Conservation (phyloP, 108 stramenopile species). For the Nannochloropsis salina region DNA sequence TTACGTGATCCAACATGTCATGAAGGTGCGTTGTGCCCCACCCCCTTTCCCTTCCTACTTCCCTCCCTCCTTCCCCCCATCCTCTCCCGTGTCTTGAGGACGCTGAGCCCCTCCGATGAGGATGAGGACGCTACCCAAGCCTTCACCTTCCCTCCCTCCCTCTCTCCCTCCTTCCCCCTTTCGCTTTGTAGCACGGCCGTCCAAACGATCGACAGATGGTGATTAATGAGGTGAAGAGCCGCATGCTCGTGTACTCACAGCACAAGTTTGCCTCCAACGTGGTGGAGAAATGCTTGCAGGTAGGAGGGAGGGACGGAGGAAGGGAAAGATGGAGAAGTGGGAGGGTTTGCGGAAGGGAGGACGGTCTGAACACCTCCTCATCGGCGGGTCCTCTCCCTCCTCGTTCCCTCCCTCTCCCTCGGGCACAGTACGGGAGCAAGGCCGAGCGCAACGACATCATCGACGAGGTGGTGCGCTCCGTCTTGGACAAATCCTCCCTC, state of each 20-base stretch:
- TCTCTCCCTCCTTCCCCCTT: background rate
- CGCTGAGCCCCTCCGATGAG: background rate
- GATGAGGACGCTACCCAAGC: background rate
- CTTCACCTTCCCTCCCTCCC: background rate
- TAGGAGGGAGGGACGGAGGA: conserved; percentile 57
- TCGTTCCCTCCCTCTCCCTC: background rate
- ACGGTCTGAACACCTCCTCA: background rate
- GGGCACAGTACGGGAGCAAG: conserved; percentile 30
- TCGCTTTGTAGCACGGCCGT: conserved; percentile 68
- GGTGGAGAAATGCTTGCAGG: conserved; percentile 86
- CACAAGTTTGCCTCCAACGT: conserved; percentile 98
- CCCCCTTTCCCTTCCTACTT: background rate
- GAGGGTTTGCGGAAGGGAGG: background rate
- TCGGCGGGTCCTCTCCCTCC: background rate
- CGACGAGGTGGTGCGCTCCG: conserved; percentile 6
- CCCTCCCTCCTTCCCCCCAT: background rate
- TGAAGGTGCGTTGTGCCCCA: conserved; percentile 36
- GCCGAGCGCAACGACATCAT: conserved; percentile 52
- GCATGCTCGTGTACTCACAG: conserved; percentile 74
- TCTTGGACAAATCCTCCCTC: conserved; percentile 27
- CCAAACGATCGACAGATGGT: conserved; percentile 66
- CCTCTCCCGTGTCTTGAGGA: background rate
- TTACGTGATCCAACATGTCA: conserved; percentile 56
- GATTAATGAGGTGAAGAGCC: conserved; percentile 65
- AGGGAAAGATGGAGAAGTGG: background rate